A percentile compares a stretch with the other conserved stretches of the same genome.
These are phyloP conservation scores for Rhododendron mucronatum DNA, from an alignment of 148 eudicot species.

Conservation along the genomic window DNA sequence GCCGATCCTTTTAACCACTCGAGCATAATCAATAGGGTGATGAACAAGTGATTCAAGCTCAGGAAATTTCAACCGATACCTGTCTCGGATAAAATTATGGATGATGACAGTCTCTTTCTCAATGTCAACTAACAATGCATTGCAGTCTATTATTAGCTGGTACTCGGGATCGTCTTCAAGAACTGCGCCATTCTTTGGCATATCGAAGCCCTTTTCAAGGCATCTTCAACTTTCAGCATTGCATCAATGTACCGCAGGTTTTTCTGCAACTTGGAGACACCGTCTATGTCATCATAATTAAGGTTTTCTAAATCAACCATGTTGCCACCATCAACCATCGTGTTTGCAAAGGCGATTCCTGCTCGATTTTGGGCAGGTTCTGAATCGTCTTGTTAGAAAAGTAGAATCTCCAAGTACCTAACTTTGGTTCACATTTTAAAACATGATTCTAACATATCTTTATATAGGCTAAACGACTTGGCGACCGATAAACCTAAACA, in stretches of 20 bases:
- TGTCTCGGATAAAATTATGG: slow-evolving; percentile 88
- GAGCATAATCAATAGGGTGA: slow-evolving; percentile 92
- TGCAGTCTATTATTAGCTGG: slow-evolving; percentile 85
- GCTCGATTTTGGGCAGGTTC: too few relatives aligned
- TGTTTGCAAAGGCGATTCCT: too few relatives aligned
- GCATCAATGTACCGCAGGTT: background rate
- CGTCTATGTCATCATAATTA: background rate
- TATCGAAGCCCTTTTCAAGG: background rate
- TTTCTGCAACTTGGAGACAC: background rate
- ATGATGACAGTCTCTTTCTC: slow-evolving; percentile 80
- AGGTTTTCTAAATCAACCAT: background rate
- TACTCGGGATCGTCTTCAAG: slow-evolving; percentile 13
- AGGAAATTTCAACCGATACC: slow-evolving; percentile 82
- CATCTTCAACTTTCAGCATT: background rate
- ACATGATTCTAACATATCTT: too few relatives aligned
- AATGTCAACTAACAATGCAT: slow-evolving; percentile 76
- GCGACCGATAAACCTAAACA: too few relatives aligned
- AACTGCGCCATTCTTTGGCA: background rate
- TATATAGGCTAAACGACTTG: too few relatives aligned
- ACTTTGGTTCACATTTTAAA: too few relatives aligned
- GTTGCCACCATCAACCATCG: background rate
- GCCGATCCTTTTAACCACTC: slow-evolving; percentile 89
- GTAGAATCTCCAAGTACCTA: too few relatives aligned
- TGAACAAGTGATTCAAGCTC: slow-evolving; percentile 97
- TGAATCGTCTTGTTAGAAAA: too few relatives aligned